Evolutionary conservation across 345 rosid species (phyloP).

Genomic region (Pistacia integerrima): DNA sequence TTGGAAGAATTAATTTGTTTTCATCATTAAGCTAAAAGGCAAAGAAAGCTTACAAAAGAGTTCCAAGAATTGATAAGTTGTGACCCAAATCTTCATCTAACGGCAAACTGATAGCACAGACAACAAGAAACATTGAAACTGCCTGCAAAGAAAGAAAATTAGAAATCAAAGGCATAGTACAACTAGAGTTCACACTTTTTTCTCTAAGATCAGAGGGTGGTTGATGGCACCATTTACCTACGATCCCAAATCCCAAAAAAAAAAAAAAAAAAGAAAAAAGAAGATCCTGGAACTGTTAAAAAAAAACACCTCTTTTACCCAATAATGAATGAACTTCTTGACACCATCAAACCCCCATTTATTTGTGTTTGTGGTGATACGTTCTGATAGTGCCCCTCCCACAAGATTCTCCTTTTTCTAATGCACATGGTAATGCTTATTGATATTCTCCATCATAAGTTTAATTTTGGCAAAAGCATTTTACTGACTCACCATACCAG

Average conservation of each 20-base stretch:
- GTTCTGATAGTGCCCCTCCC: not conserved
- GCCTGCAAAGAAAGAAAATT: constrained; percentile 52
- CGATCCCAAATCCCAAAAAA: too few relatives aligned
- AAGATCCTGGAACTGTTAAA: not conserved
- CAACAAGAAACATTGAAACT: constrained; percentile 61
- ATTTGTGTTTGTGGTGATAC: not conserved
- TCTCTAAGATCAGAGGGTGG: not conserved
- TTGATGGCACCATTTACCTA: not conserved
- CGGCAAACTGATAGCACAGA: constrained; percentile 54
- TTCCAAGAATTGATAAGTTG: constrained; percentile 69
- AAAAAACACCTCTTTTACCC: not conserved
- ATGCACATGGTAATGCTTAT: not conserved
- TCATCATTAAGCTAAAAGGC: not conserved
- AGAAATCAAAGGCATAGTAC: constrained; percentile 5
- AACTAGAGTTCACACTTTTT: not conserved
- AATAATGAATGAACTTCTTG: not conserved
- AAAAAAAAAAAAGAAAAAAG: not conserved
- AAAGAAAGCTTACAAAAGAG: constrained; percentile 55
- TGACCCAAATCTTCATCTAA: constrained; percentile 63
- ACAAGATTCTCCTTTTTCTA: not conserved
- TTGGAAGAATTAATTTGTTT: too few relatives aligned
- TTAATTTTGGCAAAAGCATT: constrained; percentile 14
- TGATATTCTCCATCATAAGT: not conserved
- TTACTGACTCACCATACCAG: constrained; percentile 66
- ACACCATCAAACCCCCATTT: not conserved